These are phyloP conservation scores for Ashbya aceris DNA, from an alignment of 1,139 yeast species.

Conservation along the genomic window DNA sequence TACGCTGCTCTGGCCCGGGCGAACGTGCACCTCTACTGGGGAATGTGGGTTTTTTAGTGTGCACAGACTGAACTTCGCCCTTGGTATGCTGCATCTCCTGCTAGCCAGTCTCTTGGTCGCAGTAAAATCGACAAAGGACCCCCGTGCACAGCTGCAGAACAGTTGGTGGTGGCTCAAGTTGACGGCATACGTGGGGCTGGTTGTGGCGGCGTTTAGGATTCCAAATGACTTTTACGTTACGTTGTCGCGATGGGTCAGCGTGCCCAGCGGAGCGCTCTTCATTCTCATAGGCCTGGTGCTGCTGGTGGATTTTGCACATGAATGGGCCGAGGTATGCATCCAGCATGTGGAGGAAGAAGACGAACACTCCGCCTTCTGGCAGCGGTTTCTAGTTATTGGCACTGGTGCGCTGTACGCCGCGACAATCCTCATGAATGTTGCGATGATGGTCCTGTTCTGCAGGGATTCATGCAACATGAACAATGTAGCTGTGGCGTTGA, in stretches of 20 bases:
- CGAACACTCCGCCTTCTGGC: constrained; percentile 64
- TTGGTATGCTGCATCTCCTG: constrained; percentile 68
- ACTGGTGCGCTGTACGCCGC: constrained; percentile 77
- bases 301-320: constrained; percentile 94
- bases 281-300: constrained; percentile 82
- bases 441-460: constrained; percentile 82
- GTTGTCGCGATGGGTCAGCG: constrained; percentile 88
- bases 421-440: constrained; percentile 57
- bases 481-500: constrained; percentile 75
- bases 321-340: constrained; percentile 96
- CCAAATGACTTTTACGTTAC: constrained; percentile 82
- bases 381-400: constrained; percentile 71
- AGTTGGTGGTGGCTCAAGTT: constrained; percentile 84
- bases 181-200: constrained; percentile 47
- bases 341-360: constrained; percentile 85
- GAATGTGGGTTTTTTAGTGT: constrained; percentile 95
- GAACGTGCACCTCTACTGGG: constrained; percentile 64
- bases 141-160: constrained; percentile 77
- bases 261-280: constrained; percentile 74
- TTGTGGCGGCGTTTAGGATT: constrained; percentile 59
- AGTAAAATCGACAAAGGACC: constrained; percentile 69
- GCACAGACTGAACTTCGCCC: constrained; percentile 79
- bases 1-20: constrained; percentile 65
- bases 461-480: constrained; percentile 84
- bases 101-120: constrained; percentile 62